Base-by-base conservation (phyloP, 768 basidiomycete species). In the Scleroderma bovista region DNA sequence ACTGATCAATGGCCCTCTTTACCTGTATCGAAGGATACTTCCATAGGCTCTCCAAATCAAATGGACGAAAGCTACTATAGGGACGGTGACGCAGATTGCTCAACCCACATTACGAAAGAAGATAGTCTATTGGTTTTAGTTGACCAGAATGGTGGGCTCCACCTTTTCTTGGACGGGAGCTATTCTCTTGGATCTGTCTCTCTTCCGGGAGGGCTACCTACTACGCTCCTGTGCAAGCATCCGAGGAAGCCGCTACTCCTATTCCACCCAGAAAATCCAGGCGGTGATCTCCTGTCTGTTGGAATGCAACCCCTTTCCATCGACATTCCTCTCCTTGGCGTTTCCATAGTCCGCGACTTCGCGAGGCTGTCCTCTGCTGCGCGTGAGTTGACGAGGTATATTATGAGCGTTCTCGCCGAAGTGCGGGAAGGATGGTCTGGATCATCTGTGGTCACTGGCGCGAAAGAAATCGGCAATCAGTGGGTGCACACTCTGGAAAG, bases 341-440 rank as follows among this genome's bases (percentile, higher is more conserved):
- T 74, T 33, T 71, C 80, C 39, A 74, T 74, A 48, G 65, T 75
- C 48, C 80, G 88, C 50, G 84, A 89, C 58, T 73, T 92, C 46
- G 88, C 88, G 16, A 75, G 78, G 58, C 68, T 81, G 22, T 85
- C 86, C 4, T 81, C 88, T 5, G 77, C 80, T 15, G 76, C 81
- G 5, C 78, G 85, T 13, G 86, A 88, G 55, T 72, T 92, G 33
- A 67, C 76, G 8, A 86, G 82, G 81, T 89, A 90, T 69, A 69
- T 73, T 29, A 77, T 84, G 62, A 80, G 84, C 41, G 77, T 82
- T 31, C 69, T 86, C 36, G 80, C 82, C 57, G 89, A 92, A 51
- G 84, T 91, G 80, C 77, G 77, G 17, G 71, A 68, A 23, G 69
- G 73, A 10, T 93, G 90, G 90, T 79, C 81, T 59, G 90, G 90